Percentiles rank a stretch among this genome's conserved stretches.
Evolutionary conservation across 768 basidiomycete species (phyloP).

Genomic region (Punctularia strigosozonata): DNA sequence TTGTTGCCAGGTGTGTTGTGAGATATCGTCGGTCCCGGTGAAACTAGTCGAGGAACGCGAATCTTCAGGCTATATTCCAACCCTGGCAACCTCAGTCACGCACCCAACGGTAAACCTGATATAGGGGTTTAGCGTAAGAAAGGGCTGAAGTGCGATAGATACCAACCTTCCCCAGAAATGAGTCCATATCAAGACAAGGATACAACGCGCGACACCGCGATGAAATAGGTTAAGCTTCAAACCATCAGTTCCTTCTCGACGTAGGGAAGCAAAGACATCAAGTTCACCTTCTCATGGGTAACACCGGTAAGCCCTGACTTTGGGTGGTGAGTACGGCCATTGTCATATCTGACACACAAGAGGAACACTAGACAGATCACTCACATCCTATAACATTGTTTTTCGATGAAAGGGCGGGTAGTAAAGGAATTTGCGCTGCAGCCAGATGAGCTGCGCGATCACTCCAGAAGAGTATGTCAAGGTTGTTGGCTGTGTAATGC

Average conservation of each 20-base stretch:
- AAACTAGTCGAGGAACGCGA: not conserved
- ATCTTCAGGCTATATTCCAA: too few relatives aligned
- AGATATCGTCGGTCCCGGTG: slow-evolving; percentile 3
- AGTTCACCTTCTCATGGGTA: slow-evolving; percentile 18
- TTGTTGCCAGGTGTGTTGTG: slow-evolving; percentile 3
- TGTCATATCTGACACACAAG: too few relatives aligned
- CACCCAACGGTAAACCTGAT: slow-evolving; percentile 1
- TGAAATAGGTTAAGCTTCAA: slow-evolving; percentile 12
- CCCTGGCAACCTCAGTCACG: too few relatives aligned
- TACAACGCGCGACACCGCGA: slow-evolving; percentile 10
- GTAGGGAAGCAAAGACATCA: not conserved
- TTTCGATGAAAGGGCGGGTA: slow-evolving; percentile 22
- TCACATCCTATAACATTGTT: slow-evolving; percentile 23
- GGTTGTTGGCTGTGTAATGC: slow-evolving; percentile 3
- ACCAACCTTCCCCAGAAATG: slow-evolving; percentile 7
- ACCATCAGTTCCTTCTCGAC: not conserved
- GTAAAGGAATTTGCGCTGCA: slow-evolving; percentile 16
- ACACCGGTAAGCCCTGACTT: slow-evolving; percentile 21
- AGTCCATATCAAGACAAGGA: slow-evolving; percentile 10
- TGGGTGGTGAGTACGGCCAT: too few relatives aligned
- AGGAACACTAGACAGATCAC: too few relatives aligned
- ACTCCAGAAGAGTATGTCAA: slow-evolving; percentile 5
- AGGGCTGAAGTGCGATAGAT: too few relatives aligned
- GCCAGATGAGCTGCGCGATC: slow-evolving; percentile 9
- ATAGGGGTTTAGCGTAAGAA: not conserved